Evolutionary conservation across 345 rosid genomes (phyloP).

Genomic region (Eutrema yunnanense): DNA sequence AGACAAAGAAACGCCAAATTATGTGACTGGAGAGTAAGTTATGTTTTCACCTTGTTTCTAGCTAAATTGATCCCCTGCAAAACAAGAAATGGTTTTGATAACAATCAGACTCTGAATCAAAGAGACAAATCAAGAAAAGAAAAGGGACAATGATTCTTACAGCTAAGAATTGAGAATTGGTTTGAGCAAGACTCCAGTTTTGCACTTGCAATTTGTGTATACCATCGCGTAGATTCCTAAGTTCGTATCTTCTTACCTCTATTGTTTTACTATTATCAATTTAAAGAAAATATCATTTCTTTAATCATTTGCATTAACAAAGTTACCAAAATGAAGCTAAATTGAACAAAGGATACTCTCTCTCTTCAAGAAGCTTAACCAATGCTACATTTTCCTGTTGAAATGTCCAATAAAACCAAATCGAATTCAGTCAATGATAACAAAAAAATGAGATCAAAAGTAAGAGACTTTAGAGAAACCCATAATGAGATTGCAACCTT

Average conservation of each 20-base stretch:
- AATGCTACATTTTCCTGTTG: conserved; percentile 55
- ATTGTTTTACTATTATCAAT: conserved; percentile 17
- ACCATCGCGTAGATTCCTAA: conserved; percentile 14
- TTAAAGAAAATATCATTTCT: background rate
- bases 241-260: conserved; percentile 6
- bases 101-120: background rate
- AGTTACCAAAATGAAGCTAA: background rate
- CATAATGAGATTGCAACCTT: conserved; percentile 3
- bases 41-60: conserved; percentile 23
- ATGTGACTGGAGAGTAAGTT: background rate
- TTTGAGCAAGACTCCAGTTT: conserved; percentile 22
- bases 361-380: conserved; percentile 59
- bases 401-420: background rate
- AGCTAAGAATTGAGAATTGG: conserved; percentile 12
- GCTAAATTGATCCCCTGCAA: conserved; percentile 21
- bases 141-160: background rate
- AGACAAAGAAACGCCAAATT: background rate
- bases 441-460: background rate
- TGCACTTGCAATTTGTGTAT: conserved; percentile 13
- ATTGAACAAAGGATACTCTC: conserved; percentile 56
- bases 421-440: background rate
- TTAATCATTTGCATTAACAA: background rate
- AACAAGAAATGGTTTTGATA: background rate
- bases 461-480: background rate
- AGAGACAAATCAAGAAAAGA: background rate